Evolutionary conservation across 805 yeast genomes (phyloP), one percentile per base, ranked within the genome.

Genomic region (Scheffersomyces amazonensis): DNA sequence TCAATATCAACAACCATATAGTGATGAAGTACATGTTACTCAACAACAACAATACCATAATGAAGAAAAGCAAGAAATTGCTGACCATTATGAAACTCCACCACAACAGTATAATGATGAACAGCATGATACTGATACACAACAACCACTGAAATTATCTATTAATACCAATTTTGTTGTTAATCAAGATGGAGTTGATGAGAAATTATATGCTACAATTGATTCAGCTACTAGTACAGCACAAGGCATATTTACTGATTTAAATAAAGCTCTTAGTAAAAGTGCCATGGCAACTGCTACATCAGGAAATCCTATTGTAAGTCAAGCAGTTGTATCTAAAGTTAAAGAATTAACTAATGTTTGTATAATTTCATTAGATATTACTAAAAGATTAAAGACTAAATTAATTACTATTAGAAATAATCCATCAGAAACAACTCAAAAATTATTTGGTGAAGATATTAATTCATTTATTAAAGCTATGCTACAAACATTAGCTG

Each of bases 341-440:
- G 83, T 88, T 22, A 81, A 81, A 48, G 96, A 88, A 34, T 67
- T 90, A 34, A 83, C 95, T 0, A 73, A 70, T 32, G 83, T 87
- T 10, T 88, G 96, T 55, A 77, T 85, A 39, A 68, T 79, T 15
- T 86, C 96, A 1, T 81, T 85, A 75, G 96, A 87, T n/a, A 75
- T 84, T 30, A 85, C 95, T 8, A 80, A 82, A 46, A 64, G 81
- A 41, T 71, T 87, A 34, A 76, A 76, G 41, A 64, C 65, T 11
- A 75, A 80, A 37, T 64, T 90, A 35, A 64, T 69, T 10, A 62
- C 73, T 2, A 71, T 80, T 22, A 58, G 79, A 23, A 61, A 71
- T 13, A 78, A 71, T 30, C 68, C 76, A 6, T 71, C 73, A 5
- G 51, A 57, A 3, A 52, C 60, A 6, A 83, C 81, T 24, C 80